phyloP scores from a whole-genome alignment of 1,284 basidiomycete species.

The Ceratobasidium sp. region DNA sequence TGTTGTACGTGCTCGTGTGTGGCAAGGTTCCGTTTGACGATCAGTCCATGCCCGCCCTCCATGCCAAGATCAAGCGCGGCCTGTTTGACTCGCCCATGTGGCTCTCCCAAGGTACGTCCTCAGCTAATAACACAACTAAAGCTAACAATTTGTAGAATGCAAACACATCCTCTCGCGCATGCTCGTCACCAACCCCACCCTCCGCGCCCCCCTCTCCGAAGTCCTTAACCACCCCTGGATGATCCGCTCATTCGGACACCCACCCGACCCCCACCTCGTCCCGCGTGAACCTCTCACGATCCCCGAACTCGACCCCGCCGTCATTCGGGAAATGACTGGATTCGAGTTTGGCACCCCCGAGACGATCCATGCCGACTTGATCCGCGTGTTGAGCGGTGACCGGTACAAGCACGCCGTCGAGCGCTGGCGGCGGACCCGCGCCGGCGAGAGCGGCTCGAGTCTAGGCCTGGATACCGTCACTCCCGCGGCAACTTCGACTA shows the following conservation, averaged over 20 bases:
- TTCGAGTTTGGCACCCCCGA: slow-evolving; percentile 95
- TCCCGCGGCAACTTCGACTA: neutral
- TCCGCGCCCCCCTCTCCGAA: slow-evolving; percentile 83
- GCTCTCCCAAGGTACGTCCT: slow-evolving; percentile 81
- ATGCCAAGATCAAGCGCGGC: slow-evolving; percentile 98
- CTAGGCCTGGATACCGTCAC: neutral
- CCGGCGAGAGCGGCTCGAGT: slow-evolving; percentile 54
- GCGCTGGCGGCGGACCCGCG: slow-evolving; percentile 77
- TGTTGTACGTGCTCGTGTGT: slow-evolving; percentile 96
- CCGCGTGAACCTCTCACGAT: slow-evolving; percentile 78
- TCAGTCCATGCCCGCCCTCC: slow-evolving; percentile 97
- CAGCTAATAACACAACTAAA: slow-evolving; percentile 10
- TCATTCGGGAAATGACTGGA: slow-evolving; percentile 92
- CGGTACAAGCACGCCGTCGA: slow-evolving; percentile 75
- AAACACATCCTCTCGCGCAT: slow-evolving; percentile 92
- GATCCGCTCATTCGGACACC: slow-evolving; percentile 81
- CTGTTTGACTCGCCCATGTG: slow-evolving; percentile 97
- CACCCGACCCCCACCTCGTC: slow-evolving; percentile 85
- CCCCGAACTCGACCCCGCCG: slow-evolving; percentile 84
- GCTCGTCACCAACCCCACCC: slow-evolving; percentile 92
- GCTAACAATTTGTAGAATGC: slow-evolving; percentile 68
- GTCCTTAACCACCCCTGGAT: slow-evolving; percentile 96
- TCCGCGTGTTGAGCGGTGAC: slow-evolving; percentile 79
- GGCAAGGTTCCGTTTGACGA: slow-evolving; percentile 99
- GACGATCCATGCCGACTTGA: slow-evolving; percentile 79